Percentiles rank a stretch among this genome's conserved stretches.
phyloP scores from a whole-genome alignment of 1,284 basidiomycete genomes.

The Bjerkandera adusta region DNA sequence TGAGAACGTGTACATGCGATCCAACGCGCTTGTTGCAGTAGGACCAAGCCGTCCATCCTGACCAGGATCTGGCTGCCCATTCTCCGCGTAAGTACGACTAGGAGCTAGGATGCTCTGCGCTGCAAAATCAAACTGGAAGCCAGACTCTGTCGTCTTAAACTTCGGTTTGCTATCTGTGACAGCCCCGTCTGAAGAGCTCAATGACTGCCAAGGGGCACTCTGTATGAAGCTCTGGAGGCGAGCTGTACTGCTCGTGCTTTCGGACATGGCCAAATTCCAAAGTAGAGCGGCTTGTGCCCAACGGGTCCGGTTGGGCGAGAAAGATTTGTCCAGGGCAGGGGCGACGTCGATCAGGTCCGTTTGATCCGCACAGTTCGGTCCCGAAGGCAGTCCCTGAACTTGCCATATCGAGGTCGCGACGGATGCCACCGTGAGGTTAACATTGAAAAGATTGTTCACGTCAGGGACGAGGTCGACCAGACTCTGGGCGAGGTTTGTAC shows the following conservation, averaged over 20 bases:
- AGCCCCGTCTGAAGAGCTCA: slow-evolving; percentile 41
- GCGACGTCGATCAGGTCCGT: slow-evolving; percentile 56
- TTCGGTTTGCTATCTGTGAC: slow-evolving; percentile 24
- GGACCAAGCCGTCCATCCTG: slow-evolving; percentile 46
- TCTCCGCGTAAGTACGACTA: slow-evolving; percentile 40
- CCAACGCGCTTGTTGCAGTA: slow-evolving; percentile 38
- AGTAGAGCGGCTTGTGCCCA: slow-evolving; percentile 61
- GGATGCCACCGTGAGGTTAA: slow-evolving; percentile 41
- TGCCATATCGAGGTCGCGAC: slow-evolving; percentile 51
- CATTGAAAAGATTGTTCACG: slow-evolving; percentile 47
- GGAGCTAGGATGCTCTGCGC: slow-evolving; percentile 46
- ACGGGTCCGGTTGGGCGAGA: slow-evolving; percentile 45
- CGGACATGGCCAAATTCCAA: slow-evolving; percentile 54
- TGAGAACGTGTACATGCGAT: slow-evolving; percentile 60
- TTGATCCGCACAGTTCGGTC: slow-evolving; percentile 48
- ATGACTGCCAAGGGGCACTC: slow-evolving; percentile 43
- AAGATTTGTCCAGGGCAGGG: slow-evolving; percentile 36
- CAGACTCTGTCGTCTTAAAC: slow-evolving; percentile 44
- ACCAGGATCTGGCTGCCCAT: slow-evolving; percentile 43
- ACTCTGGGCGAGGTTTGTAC: slow-evolving; percentile 52
- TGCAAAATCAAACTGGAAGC: slow-evolving; percentile 60
- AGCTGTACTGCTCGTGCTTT: slow-evolving; percentile 38
- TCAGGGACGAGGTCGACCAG: slow-evolving; percentile 47
- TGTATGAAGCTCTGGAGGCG: slow-evolving; percentile 45
- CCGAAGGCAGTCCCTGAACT: slow-evolving; percentile 40